A percentile compares a stretch with the other conserved stretches of the same genome.
phyloP scores from a whole-genome alignment of 106 monocot species.

The Dendrobium chrysotoxum region DNA sequence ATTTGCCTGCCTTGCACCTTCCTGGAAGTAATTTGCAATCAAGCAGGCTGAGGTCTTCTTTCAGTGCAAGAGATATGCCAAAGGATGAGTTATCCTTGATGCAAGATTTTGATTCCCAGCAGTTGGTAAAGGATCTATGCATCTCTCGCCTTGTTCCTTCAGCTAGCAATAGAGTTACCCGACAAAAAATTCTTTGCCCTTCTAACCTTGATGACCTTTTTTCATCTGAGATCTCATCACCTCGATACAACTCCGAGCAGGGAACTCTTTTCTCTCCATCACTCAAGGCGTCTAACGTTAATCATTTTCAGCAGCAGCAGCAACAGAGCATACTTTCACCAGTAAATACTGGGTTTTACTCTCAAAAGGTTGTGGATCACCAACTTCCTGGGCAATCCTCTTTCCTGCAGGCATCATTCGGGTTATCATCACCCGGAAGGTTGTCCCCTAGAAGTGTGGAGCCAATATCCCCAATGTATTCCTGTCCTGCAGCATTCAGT shows the following conservation, averaged over 20 bases:
- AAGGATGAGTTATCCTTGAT: slow-evolving; percentile 25
- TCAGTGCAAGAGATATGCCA: slow-evolving; percentile 31
- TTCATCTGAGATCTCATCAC: slow-evolving; percentile 65
- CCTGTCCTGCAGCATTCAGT: slow-evolving; percentile 33
- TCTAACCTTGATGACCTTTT: slow-evolving; percentile 84
- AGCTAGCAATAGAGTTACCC: slow-evolving; percentile 12
- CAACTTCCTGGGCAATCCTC: slow-evolving; percentile 35
- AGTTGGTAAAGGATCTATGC: slow-evolving; percentile 19
- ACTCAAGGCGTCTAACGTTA: slow-evolving; percentile 44
- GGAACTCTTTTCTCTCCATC: slow-evolving; percentile 65
- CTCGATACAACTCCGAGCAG: slow-evolving; percentile 58
- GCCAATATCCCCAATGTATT: slow-evolving; percentile 48
- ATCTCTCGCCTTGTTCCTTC: slow-evolving; percentile 27
- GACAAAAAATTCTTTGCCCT: slow-evolving; percentile 44
- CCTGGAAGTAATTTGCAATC: slow-evolving; percentile 18
- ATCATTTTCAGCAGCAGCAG: slow-evolving; percentile 87
- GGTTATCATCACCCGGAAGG: slow-evolving; percentile 40
- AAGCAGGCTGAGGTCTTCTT: slow-evolving; percentile 33
- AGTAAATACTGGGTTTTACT: slow-evolving; percentile 50
- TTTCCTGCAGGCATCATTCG: slow-evolving; percentile 47
- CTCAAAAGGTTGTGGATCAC: slow-evolving; percentile 45
- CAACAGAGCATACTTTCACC: slow-evolving; percentile 68
- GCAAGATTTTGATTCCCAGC: slow-evolving; percentile 31
- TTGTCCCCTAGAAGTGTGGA: slow-evolving; percentile 64
- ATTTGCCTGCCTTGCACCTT: slow-evolving; percentile 35